phyloP scores from a whole-genome alignment of 495 filamentous ascomycete species.

The Emericellopsis terricola region DNA sequence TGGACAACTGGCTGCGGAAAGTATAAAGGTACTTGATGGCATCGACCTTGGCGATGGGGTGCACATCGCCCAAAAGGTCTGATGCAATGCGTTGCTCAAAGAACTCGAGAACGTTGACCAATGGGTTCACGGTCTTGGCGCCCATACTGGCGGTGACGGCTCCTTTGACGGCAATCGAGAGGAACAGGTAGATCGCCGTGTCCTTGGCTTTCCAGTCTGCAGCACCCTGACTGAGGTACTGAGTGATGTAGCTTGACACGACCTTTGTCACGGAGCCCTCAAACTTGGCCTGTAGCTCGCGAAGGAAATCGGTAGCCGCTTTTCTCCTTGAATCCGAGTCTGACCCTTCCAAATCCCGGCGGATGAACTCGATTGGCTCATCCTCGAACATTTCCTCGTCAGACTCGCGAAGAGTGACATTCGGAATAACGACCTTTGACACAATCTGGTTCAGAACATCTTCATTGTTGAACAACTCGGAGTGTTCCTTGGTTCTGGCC shows the following conservation, averaged over 20 bases:
- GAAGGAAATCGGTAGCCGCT: constrained; percentile 85
- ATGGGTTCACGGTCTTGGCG: constrained; percentile 69
- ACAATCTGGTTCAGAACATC: constrained; percentile 62
- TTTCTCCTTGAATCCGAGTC: constrained; percentile 84
- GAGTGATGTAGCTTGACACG: constrained; percentile 63
- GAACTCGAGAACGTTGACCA: constrained; percentile 77
- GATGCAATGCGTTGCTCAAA: constrained; percentile 77
- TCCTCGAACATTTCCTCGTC: constrained; percentile 95
- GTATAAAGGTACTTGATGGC: constrained; percentile 93
- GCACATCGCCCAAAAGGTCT: constrained; percentile 52
- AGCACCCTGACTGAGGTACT: constrained; percentile 51
- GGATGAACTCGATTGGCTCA: constrained; percentile 96
- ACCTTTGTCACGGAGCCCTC: constrained; percentile 66
- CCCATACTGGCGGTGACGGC: constrained; percentile 67
- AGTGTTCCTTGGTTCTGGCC: constrained; percentile 55
- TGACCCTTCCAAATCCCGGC: constrained; percentile 87
- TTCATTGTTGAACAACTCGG: constrained; percentile 67
- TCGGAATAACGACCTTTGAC: constrained; percentile 88
- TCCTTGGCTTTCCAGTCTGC: constrained; percentile 93
- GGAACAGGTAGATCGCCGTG: constrained; percentile 87
- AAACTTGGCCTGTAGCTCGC: constrained; percentile 73
- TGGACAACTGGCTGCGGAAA: constrained; percentile 78
- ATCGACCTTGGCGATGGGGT: constrained; percentile 87
- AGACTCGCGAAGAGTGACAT: constrained; percentile 73
- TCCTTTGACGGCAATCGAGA: constrained; percentile 85